phyloP scores from a whole-genome alignment of 2,329 filamentous ascomycete genomes.

The Fusarium euwallaceae region DNA sequence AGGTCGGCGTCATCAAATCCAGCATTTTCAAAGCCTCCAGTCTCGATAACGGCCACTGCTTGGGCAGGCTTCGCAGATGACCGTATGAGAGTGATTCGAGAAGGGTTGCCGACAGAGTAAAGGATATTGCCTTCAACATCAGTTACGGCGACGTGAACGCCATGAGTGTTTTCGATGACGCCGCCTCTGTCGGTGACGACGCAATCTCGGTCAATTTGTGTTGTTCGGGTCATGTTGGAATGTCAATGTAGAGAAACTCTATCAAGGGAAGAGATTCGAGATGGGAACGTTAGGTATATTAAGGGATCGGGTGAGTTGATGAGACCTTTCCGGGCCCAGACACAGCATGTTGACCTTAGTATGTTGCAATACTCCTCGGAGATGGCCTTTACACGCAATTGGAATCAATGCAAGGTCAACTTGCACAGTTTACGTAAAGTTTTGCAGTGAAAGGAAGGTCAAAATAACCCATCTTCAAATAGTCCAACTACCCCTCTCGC shows the following conservation, averaged over 20 bases:
- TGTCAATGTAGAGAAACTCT: neutral
- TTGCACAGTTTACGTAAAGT: neutral
- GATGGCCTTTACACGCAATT: neutral
- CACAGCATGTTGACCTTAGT: neutral
- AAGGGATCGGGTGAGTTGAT: neutral
- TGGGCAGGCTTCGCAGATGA: constrained; percentile 62
- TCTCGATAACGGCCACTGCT: constrained; percentile 59
- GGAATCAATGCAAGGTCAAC: neutral
- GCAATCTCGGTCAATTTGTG: constrained; percentile 41
- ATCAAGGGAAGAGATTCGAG: neutral
- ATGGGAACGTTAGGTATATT: neutral
- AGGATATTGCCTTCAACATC: constrained; percentile 55
- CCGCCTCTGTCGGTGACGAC: constrained; percentile 55
- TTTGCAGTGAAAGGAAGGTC: neutral
- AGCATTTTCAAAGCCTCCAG: constrained; percentile 53
- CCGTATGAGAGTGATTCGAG: constrained; percentile 57
- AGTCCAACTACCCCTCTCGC: neutral
- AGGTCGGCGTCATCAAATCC: constrained; percentile 57
- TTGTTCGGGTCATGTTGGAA: constrained; percentile 28
- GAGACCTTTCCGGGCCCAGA: neutral
- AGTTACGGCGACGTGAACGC: constrained; percentile 58
- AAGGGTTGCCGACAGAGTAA: constrained; percentile 56
- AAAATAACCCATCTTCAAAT: neutral
- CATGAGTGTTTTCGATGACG: constrained; percentile 59
- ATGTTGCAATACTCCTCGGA: neutral